Conservation (phyloP, 139 green algal genomes). For the Spirogloea muscicola region DNA sequence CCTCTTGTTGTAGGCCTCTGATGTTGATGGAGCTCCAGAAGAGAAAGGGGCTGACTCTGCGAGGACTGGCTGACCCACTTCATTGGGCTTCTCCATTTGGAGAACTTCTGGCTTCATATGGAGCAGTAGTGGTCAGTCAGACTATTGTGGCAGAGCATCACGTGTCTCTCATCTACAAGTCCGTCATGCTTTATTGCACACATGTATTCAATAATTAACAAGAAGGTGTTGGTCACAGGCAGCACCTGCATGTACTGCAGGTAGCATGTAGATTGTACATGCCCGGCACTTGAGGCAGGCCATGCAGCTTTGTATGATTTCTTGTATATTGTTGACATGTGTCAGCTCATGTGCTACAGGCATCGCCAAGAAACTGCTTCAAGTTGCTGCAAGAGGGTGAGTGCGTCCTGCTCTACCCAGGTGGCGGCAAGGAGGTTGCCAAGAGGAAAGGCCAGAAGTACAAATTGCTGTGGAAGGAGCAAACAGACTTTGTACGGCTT, state of each 20-base stretch:
- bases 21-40: slow-evolving; percentile 44
- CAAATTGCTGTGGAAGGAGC: slow-evolving; percentile 82
- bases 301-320: not conserved
- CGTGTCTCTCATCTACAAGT: not conserved
- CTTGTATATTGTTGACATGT: not conserved
- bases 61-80: slow-evolving; percentile 4
- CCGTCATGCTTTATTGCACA: not conserved
- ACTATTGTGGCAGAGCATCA: not conserved
- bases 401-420: slow-evolving; percentile 30
- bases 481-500: slow-evolving; percentile 86
- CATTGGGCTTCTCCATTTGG: slow-evolving; percentile 18
- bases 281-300: not conserved
- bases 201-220: not conserved
- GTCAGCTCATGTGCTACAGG: not conserved
- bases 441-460: slow-evolving; percentile 72
- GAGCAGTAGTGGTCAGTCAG: slow-evolving; percentile 1
- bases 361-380: slow-evolving; percentile 26
- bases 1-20: slow-evolving; percentile 26
- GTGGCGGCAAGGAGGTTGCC: slow-evolving; percentile 30
- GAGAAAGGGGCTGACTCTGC: slow-evolving; percentile 1
- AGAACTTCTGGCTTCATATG: slow-evolving; percentile 17
- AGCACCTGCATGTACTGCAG: not conserved
- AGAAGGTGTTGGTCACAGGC: not conserved
- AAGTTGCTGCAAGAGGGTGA: slow-evolving; percentile 16
- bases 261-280: not conserved